Evolutionary conservation across 495 filamentous ascomycete genomes (phyloP).

Genomic region (Beverwykella pulmonaria): DNA sequence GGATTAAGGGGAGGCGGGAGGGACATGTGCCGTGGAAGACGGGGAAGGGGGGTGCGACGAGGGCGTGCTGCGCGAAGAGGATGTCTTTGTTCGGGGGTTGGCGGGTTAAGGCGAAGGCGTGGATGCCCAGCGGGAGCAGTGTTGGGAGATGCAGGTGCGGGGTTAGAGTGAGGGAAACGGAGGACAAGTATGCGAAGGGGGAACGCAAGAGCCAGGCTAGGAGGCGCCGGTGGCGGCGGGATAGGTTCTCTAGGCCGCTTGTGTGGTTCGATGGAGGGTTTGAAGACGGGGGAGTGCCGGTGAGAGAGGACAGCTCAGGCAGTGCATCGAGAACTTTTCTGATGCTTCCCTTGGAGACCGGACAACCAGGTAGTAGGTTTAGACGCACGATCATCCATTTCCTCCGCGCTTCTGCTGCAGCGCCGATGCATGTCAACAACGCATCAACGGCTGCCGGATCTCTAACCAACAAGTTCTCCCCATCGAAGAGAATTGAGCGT

Average conservation of each 20-base stretch:
- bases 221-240: not conserved
- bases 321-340: not conserved
- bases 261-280: not conserved
- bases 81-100: slow-evolving; percentile 18
- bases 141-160: not conserved
- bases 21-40: slow-evolving; percentile 29
- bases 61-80: not conserved
- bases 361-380: slow-evolving; percentile 10
- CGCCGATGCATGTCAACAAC: slow-evolving; percentile 6
- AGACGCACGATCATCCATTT: not conserved
- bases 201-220: slow-evolving; percentile 4
- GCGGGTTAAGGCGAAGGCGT: slow-evolving; percentile 5
- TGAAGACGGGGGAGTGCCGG: not conserved
- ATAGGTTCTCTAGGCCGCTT: not conserved
- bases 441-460: slow-evolving; percentile 16
- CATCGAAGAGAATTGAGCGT: not conserved
- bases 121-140: not conserved
- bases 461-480: slow-evolving; percentile 1
- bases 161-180: not conserved
- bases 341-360: not conserved
- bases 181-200: slow-evolving; percentile 1
- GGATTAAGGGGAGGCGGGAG: slow-evolving; percentile 15
- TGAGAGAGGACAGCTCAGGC: not conserved
- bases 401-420: not conserved
- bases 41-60: not conserved